Base-by-base conservation (phyloP, 768 basidiomycete species). In the Psilocybe tampanensis region DNA sequence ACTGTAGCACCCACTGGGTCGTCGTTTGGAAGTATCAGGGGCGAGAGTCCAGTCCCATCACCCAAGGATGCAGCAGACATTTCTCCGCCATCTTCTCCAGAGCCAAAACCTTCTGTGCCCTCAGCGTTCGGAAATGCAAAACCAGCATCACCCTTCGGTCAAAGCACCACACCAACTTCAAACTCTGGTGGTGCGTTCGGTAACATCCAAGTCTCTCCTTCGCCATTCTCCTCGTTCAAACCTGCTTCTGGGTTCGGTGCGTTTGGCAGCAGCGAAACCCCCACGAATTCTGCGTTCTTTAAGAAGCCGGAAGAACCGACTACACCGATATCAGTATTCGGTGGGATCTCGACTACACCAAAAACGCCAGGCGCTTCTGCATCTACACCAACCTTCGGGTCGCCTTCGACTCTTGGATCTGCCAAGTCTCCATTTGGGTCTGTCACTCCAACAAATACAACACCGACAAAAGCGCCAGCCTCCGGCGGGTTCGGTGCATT, bases 271-370 rank as follows among this genome's bases (percentile, higher is more conserved):
- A 72, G 70, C 33, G 64, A 66, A 45, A 61, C 74, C 3, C 69
- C 79, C 2, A 69, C 68, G 22, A 67, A 75, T 39, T 87, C 86
- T 7, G 84, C 85, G 2, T 87, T 86, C 68, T 80, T 80, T 66
- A 79, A 80, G 60, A 70, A 71, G 32, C 51, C 68, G 8, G 73
- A 68, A 21, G 60, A 69, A 1, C 75, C 72, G 43, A 55, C 73
- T 1, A 65, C 74, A 22, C 61, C 71, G 8, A 71, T 74, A 11
- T 75, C 79, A 13, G 77, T 69, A 1, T 80, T 85, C 50, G 53
- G 69, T 15, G 61, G 66, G 2, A 57, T 72, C 9, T 52, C 62
- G 17, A 22, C 68, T 23, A 44, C 66, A 44, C 54, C 71, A 15
- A 61, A 68, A 15, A 52, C 66, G 1, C 62, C 70, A 23, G 58